Evolutionary conservation across 2,329 filamentous ascomycete species (phyloP).

Genomic region (Phyllosticta citrichinensis): DNA sequence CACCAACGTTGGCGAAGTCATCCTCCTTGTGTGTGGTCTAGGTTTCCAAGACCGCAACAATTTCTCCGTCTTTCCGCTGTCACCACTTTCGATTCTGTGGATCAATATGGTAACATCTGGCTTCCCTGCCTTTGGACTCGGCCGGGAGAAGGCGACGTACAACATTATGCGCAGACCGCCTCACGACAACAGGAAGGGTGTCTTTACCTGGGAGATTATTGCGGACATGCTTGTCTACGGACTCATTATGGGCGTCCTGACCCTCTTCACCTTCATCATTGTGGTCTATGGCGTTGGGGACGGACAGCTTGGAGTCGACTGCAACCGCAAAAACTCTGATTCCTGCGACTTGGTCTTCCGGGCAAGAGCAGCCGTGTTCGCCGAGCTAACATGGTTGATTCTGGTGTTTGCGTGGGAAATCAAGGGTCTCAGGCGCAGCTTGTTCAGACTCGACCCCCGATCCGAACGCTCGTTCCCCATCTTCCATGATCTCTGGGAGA

Average conservation of each 20-base stretch:
- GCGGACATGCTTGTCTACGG: conserved; percentile 28
- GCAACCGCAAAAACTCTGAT: conserved; percentile 21
- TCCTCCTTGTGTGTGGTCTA: conserved; percentile 25
- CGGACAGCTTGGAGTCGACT: conserved; percentile 23
- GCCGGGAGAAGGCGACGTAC: conserved; percentile 24
- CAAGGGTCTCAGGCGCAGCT: conserved; percentile 15
- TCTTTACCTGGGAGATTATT: conserved; percentile 26
- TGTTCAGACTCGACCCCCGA: conserved; percentile 17
- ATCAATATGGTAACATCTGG: conserved; percentile 30
- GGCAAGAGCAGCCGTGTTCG: conserved; percentile 17
- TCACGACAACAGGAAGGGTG: conserved; percentile 22
- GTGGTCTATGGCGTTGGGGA: conserved; percentile 26
- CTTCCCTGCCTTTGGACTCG: conserved; percentile 26
- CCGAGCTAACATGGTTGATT: conserved; percentile 17
- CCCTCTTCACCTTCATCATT: conserved; percentile 23
- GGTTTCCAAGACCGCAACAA: conserved; percentile 23
- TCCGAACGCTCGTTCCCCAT: conserved; percentile 13
- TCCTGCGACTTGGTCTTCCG: conserved; percentile 23
- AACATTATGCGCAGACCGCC: conserved; percentile 25
- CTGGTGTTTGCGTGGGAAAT: conserved; percentile 19
- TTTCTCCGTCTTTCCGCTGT: conserved; percentile 27
- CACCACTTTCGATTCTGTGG: conserved; percentile 28
- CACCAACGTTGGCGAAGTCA: conserved; percentile 25
- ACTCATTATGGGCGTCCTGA: conserved; percentile 24
- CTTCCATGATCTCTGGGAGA: conserved; percentile 15